A percentile compares a stretch with the other conserved stretches of the same genome.
Conservation (phyloP, 2,329 filamentous ascomycete species). For the Pyricularia sp. region DNA sequence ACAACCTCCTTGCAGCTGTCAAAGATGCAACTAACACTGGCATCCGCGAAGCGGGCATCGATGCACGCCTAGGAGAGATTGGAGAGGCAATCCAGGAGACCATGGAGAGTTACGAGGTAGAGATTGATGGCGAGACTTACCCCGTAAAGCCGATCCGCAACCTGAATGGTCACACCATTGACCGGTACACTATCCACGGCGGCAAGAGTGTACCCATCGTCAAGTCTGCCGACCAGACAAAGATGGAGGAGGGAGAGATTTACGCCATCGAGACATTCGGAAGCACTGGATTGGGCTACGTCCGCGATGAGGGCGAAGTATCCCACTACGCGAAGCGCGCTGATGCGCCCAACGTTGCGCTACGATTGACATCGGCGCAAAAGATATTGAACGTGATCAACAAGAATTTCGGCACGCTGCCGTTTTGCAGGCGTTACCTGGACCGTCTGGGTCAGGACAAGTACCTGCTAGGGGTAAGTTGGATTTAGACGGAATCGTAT, state of each 20-base stretch:
- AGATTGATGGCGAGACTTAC: slow-evolving; percentile 68
- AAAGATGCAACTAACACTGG: slow-evolving; percentile 77
- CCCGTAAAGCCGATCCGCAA: slow-evolving; percentile 81
- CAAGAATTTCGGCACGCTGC: slow-evolving; percentile 91
- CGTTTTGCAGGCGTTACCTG: slow-evolving; percentile 83
- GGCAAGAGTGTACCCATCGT: slow-evolving; percentile 92
- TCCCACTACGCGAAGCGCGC: slow-evolving; percentile 76
- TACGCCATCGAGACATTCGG: slow-evolving; percentile 97
- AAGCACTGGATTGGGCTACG: slow-evolving; percentile 82
- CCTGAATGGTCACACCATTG: slow-evolving; percentile 82
- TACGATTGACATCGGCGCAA: slow-evolving; percentile 75
- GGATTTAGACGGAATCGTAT: not conserved
- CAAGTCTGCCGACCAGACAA: slow-evolving; percentile 77
- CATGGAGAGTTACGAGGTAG: slow-evolving; percentile 89
- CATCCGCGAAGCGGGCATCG: slow-evolving; percentile 83
- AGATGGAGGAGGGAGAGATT: slow-evolving; percentile 96
- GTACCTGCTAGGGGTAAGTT: slow-evolving; percentile 74
- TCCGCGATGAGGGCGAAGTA: slow-evolving; percentile 78
- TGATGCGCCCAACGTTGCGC: slow-evolving; percentile 65
- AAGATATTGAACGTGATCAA: slow-evolving; percentile 80
- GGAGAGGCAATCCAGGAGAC: slow-evolving; percentile 78
- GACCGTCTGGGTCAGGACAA: slow-evolving; percentile 92
- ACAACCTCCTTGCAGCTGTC: slow-evolving; percentile 64
- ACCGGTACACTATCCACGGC: slow-evolving; percentile 83
- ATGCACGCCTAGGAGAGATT: slow-evolving; percentile 80